Base-by-base conservation (phyloP, 257 asterid species). In the Rhazya stricta region DNA sequence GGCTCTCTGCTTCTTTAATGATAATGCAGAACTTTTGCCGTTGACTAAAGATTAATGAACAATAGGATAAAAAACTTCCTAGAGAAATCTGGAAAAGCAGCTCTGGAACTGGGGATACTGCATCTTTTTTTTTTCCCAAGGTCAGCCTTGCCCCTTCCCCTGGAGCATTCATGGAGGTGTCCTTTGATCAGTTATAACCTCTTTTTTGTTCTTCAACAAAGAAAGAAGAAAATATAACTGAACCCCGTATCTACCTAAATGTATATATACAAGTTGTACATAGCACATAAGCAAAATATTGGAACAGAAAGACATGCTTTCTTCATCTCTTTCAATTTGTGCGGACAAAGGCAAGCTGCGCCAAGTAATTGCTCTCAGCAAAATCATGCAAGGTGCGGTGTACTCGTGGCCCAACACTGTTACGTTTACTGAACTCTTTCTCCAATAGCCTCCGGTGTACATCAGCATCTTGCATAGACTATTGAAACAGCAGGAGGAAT, bases 311-410 rank as follows among this genome's bases (percentile, higher is more conserved):
- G 0, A 48, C 29, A 30, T 48, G 72, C 48, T n/a, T n/a, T n/a
- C 80, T 66, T 67, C 18, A 32, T 32, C 58, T 45, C 9, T n/a
- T 60, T 71, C 46, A 37, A 76, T 78, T 81, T 23, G 89, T 90
- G 72, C 91, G 92, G 37, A 92, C 97, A 69, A 91, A 92, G 72
- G 91, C 66, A 78, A 95, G 98, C 77, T 75, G 88, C 79, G 92
- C 87, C 86, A 92, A 83, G 78, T 95, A 95, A 83, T 89, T 92
- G 87, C 87, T 89, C 86, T 92, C 97, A 5, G 97, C 99, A 81
- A 95, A 91, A 85, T 92, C 99, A 85, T 95, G 99, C 46, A 91
- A 71, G 7, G 98, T 85, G 50, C 96, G 91, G 69, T 80, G 85
- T 30, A 90, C 84, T 48, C 92, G 84, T 43, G 90, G 63, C 72